Base-by-base conservation (phyloP, 805 yeast species). In the Spencermartinsiella europaea region DNA sequence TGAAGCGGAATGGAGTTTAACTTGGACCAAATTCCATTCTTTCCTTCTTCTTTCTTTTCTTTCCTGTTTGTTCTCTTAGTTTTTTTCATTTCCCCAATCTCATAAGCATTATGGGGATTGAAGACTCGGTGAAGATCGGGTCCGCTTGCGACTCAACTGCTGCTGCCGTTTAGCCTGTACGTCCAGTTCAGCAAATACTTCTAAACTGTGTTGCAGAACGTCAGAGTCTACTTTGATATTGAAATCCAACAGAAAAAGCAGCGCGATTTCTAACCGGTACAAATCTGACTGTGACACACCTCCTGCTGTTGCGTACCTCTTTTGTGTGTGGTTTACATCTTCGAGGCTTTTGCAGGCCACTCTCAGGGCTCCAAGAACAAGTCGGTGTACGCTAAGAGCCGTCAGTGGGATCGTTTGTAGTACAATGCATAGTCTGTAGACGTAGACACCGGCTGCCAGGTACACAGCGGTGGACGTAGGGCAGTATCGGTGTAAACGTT, bases 221-320 rank as follows among this genome's bases (percentile, higher is more conserved):
- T 48, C 50, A 34, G 63, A 62, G 47, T 73, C 73, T 5, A 74
- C 72, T 38, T 69, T 70, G 46, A 79, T 60, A 40, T 75, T 72
- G 58, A 76, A 79, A 55, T 76, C 73, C 42, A 74, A 50, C 39
- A 77, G 56, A 53, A 73, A 75, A 47, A 79, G 59, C 34, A 78
- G 63, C 1, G 79, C 71, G 17, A 77, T 69, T 54, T 79, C 84
- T 38, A 79, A 61, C 21, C 68, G 63, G 45, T 68, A 62, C 41
- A 79, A 61, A 45, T 79, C 84, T 3, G 56, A 44, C 35, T 65
- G 48, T 3, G 71, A 60, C 12, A 75, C 61, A 0, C 80, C 80
- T 21, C 75, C 75, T 0, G 72, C 76, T 35, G 70, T 70, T 34
- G 76, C 72, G 46, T 71, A 73, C 45, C 75, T 67, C 39, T 62